Evolutionary conservation across 2,329 filamentous ascomycete genomes (phyloP).

Genomic region (Microsporum ferrugineum): DNA sequence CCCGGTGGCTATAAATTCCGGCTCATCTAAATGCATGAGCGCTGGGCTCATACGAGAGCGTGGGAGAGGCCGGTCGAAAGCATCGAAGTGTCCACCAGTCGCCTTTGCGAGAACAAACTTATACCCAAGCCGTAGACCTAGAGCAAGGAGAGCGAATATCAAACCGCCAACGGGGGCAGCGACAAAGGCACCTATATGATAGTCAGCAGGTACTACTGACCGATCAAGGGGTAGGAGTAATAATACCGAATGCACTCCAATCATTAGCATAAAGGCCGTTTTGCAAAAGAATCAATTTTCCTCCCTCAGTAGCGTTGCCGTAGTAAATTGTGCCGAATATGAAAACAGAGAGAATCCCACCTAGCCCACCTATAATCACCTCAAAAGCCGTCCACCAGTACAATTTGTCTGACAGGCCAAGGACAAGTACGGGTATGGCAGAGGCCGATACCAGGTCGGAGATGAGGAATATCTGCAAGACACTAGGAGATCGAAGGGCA

Average conservation of each 20-base stretch:
- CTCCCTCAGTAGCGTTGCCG: constrained; percentile 51
- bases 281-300: constrained; percentile 58
- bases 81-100: constrained; percentile 53
- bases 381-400: constrained; percentile 74
- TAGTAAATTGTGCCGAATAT: constrained; percentile 72
- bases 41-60: constrained; percentile 2
- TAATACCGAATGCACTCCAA: constrained; percentile 63
- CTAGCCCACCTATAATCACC: constrained; percentile 64
- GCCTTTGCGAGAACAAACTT: constrained; percentile 48
- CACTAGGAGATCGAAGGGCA: constrained; percentile 17
- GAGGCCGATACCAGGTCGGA: constrained; percentile 56
- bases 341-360: constrained; percentile 68
- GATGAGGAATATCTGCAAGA: constrained; percentile 16
- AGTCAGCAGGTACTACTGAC: neutral
- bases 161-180: constrained; percentile 65
- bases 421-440: constrained; percentile 59
- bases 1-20: neutral
- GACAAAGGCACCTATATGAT: constrained; percentile 53
- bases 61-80: constrained; percentile 46
- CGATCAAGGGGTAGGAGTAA: neutral
- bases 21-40: neutral
- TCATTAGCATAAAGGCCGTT: constrained; percentile 64
- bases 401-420: constrained; percentile 54
- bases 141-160: constrained; percentile 56
- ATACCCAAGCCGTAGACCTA: constrained; percentile 47